These are phyloP conservation scores for Lepidium sativum DNA, from an alignment of 345 rosid genomes.

Conservation along the genomic window DNA sequence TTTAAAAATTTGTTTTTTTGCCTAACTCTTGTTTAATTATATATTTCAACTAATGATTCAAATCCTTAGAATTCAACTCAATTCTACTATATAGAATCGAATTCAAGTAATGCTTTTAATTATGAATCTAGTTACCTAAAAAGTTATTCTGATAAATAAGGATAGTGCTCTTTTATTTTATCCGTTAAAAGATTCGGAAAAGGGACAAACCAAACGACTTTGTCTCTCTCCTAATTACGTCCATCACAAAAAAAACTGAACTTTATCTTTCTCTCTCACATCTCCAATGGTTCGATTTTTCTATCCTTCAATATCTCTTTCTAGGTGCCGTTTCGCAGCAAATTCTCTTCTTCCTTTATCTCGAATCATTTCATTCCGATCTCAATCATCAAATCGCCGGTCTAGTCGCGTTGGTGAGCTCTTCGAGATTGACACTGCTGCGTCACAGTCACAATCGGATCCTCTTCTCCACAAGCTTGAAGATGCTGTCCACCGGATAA, in stretches of 20 bases:
- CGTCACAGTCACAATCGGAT: constrained; percentile 36
- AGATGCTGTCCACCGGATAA: constrained; percentile 83
- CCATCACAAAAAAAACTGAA: background rate
- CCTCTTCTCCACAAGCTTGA: constrained; percentile 68
- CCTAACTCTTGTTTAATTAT: too few relatives aligned
- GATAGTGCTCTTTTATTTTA: too few relatives aligned
- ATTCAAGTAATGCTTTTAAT: too few relatives aligned
- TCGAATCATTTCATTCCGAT: constrained; percentile 24
- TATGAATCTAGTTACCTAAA: too few relatives aligned
- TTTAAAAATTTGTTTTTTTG: too few relatives aligned
- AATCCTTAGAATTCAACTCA: too few relatives aligned
- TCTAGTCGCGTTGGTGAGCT: constrained; percentile 22
- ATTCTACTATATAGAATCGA: too few relatives aligned
- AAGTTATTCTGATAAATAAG: too few relatives aligned
- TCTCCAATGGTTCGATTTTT: constrained; percentile 25
- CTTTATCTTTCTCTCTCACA: background rate
- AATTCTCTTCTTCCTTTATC: constrained; percentile 19
- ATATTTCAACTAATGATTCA: too few relatives aligned
- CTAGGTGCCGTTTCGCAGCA: constrained; percentile 1
- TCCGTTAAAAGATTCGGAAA: too few relatives aligned
- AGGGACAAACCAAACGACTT: too few relatives aligned
- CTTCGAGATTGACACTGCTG: constrained; percentile 22
- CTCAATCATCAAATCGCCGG: constrained; percentile 38
- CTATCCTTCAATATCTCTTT: constrained; percentile 16
- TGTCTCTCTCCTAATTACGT: too few relatives aligned